Percentiles rank a stretch among this genome's conserved stretches.
These are phyloP conservation scores for Pleurotus sapidus DNA, from an alignment of 768 basidiomycete species.

Conservation along the genomic window DNA sequence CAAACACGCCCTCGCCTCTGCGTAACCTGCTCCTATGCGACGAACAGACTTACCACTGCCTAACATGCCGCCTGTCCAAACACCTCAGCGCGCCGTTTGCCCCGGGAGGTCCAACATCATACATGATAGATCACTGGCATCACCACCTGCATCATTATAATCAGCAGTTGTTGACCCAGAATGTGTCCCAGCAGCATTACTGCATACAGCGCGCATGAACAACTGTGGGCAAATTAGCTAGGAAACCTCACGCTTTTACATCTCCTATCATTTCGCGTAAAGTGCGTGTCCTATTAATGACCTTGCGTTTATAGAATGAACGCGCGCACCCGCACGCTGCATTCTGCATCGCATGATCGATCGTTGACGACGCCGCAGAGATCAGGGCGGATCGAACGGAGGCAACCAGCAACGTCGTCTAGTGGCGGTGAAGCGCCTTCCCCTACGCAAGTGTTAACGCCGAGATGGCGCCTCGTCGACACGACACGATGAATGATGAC, in stretches of 20 bases:
- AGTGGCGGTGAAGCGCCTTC: not conserved
- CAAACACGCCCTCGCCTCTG: not conserved
- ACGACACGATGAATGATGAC: not conserved
- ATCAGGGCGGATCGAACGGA: not conserved
- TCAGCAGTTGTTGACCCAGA: not conserved
- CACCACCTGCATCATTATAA: slow-evolving; percentile 3
- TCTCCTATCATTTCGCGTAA: too few relatives aligned
- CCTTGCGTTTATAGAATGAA: too few relatives aligned
- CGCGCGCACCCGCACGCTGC: too few relatives aligned
- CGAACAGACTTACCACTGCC: not conserved
- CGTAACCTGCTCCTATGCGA: not conserved
- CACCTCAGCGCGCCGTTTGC: not conserved
- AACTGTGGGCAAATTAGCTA: too few relatives aligned
- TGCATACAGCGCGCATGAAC: too few relatives aligned
- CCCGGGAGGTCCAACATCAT: too few relatives aligned
- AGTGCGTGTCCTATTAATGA: too few relatives aligned
- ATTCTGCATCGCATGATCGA: too few relatives aligned
- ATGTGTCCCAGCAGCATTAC: too few relatives aligned
- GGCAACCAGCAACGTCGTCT: not conserved
- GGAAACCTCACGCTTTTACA: too few relatives aligned
- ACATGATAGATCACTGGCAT: not conserved
- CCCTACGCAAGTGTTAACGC: not conserved
- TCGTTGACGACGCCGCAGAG: too few relatives aligned
- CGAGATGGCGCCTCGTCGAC: not conserved
- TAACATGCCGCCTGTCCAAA: slow-evolving; percentile 3